Evolutionary conservation across 208 protist species (phyloP), one percentile per base, ranked within the genome.

Genomic region (Borovskyia barvae): DNA sequence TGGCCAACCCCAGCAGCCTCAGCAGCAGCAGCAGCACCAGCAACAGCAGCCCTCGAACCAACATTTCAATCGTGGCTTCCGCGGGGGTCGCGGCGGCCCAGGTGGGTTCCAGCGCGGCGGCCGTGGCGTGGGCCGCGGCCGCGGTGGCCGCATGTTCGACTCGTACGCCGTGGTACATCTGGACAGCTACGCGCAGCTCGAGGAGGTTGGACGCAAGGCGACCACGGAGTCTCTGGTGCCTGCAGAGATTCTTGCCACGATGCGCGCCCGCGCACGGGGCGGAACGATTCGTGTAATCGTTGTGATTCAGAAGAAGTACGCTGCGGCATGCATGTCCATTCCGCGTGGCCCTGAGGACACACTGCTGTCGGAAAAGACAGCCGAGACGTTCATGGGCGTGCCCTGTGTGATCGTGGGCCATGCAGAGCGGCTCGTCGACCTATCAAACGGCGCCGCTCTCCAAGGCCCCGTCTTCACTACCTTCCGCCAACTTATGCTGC

Each of bases 111-210:
- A 60, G 52, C 52, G 63, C 15, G 63, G 63, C 9, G 35, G 37
- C 6, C 37, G 62, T 33, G 70, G 77, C 29, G 65, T 48, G 14
- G 52, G 43, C 24, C 37, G 62, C 28, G 63, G 77, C 20, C 49
- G 55, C 11, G 55, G 65, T 33, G 52, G 48, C 22, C 58, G 60
- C 9, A 54, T 58, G 9, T 29, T 54, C 20, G 68, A 86, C 45
- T 66, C 59, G 6, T 82, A 59, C 57, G 78, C 62, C 51, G 54
- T 87, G 8, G 69, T 93, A 3, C 87, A 93, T 56, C 66, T 93
- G 15, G 78, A 87, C 37, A 72, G 58, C 48, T 93, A 89, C 54
- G 81, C 67, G 17, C 66, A 78, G 64, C 71, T 93, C 43, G 73
- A 85, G 53, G 80, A 87, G 40, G 72, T 75, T 14, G 66, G 80